Evolutionary conservation across 805 yeast species (phyloP).

Genomic region (Scheffersomyces ergatensis): DNA sequence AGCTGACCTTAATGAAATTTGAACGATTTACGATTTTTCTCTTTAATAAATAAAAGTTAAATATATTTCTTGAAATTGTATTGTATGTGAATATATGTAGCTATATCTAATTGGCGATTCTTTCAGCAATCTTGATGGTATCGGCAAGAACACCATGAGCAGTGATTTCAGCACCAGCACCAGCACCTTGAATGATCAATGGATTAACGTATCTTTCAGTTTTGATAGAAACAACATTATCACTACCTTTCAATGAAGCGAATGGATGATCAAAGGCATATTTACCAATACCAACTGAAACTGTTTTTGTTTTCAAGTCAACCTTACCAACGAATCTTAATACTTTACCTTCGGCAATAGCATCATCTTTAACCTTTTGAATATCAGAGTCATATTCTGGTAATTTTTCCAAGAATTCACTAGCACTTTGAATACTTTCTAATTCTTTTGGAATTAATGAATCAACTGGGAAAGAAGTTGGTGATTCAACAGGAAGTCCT

Average conservation of each 20-base stretch:
- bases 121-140: constrained; percentile 85
- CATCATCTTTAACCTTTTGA: constrained; percentile 73
- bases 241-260: constrained; percentile 93
- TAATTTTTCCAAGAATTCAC: constrained; percentile 75
- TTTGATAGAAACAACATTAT: constrained; percentile 88
- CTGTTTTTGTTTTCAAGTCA: constrained; percentile 67
- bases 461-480: constrained; percentile 91
- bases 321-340: constrained; percentile 91
- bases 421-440: constrained; percentile 68
- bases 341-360: constrained; percentile 80
- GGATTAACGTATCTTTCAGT: constrained; percentile 93
- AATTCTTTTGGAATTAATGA: constrained; percentile 87
- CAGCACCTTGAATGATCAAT: constrained; percentile 96
- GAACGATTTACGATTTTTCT: no score
- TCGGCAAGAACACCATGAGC: constrained; percentile 91
- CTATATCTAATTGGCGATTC: constrained; percentile 49
- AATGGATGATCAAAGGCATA: constrained; percentile 91
- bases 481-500: constrained; percentile 80
- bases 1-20: constrained; percentile 1
- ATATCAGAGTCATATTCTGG: constrained; percentile 82
- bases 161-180: constrained; percentile 75
- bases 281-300: constrained; percentile 84
- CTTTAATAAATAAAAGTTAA: no score
- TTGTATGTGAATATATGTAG: not conserved
- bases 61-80: not conserved